A percentile compares a stretch with the other conserved stretches of the same genome.
Evolutionary conservation across 352 stramenopile genomes (phyloP).

Genomic region (Phytopythium sindhum): DNA sequence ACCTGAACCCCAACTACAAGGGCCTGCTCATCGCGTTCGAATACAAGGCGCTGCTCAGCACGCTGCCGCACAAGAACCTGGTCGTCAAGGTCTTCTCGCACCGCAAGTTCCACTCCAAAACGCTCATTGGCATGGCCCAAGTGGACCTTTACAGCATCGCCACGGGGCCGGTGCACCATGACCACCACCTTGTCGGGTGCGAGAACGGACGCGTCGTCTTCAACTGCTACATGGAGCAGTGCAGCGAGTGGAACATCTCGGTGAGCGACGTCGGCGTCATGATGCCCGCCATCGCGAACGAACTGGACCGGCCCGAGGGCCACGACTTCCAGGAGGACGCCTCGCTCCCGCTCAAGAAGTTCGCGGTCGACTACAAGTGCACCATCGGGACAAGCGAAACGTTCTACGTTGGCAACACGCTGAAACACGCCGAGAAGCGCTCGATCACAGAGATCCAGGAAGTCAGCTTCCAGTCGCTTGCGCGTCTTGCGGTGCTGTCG

Average conservation of each 20-base stretch:
- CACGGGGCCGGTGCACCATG: constrained; percentile 83
- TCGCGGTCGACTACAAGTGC: constrained; percentile 88
- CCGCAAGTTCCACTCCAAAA: constrained; percentile 73
- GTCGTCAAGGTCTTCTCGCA: constrained; percentile 84
- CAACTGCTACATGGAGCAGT: constrained; percentile 92
- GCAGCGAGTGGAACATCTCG: constrained; percentile 87
- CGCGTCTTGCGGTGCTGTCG: constrained; percentile 75
- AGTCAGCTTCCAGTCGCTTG: constrained; percentile 86
- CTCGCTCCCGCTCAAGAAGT: constrained; percentile 85
- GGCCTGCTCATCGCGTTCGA: constrained; percentile 84
- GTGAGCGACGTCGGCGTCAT: constrained; percentile 87
- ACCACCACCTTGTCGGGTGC: constrained; percentile 83
- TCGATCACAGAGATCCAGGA: constrained; percentile 78
- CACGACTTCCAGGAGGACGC: constrained; percentile 90
- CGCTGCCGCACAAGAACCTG: constrained; percentile 53
- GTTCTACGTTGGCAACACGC: constrained; percentile 82
- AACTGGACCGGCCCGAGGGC: constrained; percentile 83
- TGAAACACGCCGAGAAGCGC: constrained; percentile 79
- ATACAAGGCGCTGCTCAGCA: constrained; percentile 67
- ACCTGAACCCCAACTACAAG: constrained; percentile 89
- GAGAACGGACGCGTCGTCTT: constrained; percentile 88
- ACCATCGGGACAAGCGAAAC: constrained; percentile 85
- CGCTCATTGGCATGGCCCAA: constrained; percentile 67
- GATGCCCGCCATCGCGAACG: constrained; percentile 87
- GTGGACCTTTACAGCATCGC: constrained; percentile 83